phyloP scores from a whole-genome alignment of 192 early-diverging fungal species.

The Lobulomyces angularis region DNA sequence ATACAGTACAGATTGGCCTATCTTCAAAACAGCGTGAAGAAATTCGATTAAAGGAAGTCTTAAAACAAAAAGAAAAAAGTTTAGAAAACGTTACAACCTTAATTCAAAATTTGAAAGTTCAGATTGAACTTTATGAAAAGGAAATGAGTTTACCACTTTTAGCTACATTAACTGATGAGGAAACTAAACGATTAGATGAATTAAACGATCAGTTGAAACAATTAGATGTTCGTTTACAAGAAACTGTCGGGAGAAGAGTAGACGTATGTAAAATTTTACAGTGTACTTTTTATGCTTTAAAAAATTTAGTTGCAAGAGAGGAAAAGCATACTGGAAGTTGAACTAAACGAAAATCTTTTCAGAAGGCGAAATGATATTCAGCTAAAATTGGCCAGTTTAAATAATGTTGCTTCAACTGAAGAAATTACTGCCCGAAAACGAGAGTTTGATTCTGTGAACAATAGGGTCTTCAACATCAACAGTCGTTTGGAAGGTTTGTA shows the following conservation, averaged over 20 bases:
- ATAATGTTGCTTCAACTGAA: conserved; percentile 17
- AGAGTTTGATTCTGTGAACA: not conserved
- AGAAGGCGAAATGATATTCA: conserved; percentile 54
- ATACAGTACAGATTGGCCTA: too few relatives aligned
- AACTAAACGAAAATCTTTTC: conserved; percentile 55
- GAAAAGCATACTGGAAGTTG: conserved; percentile 60
- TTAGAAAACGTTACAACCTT: conserved; percentile 43
- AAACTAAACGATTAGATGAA: conserved; percentile 14
- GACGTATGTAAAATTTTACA: conserved; percentile 24
- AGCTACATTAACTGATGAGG: conserved; percentile 16
- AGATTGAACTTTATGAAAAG: not conserved
- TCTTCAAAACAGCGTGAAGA: conserved; percentile 41
- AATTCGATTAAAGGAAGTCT: conserved; percentile 33
- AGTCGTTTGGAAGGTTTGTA: not conserved
- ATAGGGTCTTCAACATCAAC: not conserved
- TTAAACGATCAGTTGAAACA: conserved; percentile 26
- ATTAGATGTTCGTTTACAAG: conserved; percentile 40
- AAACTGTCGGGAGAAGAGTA: conserved; percentile 35
- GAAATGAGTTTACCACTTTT: conserved; percentile 1
- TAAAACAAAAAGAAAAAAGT: conserved; percentile 45
- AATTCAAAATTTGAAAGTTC: conserved; percentile 5
- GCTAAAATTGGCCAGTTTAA: conserved; percentile 42
- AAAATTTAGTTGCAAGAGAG: conserved; percentile 49
- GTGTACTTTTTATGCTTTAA: conserved; percentile 2
- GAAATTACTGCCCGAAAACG: not conserved